These are phyloP conservation scores for Trichophyton verrucosum DNA, from an alignment of 2,329 filamentous ascomycete species.

Conservation along the genomic window DNA sequence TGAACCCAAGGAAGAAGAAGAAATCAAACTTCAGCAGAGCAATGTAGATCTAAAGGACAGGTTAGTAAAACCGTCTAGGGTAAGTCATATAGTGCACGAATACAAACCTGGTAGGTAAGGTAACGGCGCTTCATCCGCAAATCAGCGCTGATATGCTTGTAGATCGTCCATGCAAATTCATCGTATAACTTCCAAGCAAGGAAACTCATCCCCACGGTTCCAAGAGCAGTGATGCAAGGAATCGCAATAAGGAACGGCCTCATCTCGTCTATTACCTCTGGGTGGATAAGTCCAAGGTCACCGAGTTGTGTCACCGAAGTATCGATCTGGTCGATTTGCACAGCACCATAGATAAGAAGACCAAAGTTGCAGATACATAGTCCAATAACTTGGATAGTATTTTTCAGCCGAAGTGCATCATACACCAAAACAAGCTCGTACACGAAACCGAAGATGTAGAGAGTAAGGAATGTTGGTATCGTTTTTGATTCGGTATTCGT, in stretches of 20 bases:
- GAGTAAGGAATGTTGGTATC: constrained; percentile 86
- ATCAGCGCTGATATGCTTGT: constrained; percentile 97
- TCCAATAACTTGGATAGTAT: constrained; percentile 96
- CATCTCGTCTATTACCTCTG: constrained; percentile 54
- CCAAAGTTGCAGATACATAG: constrained; percentile 86
- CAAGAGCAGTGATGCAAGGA: constrained; percentile 67
- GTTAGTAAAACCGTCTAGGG: background rate
- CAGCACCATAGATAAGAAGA: constrained; percentile 80
- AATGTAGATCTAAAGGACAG: constrained; percentile 67
- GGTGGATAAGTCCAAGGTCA: constrained; percentile 33
- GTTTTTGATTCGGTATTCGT: constrained; percentile 41
- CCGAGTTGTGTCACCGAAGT: constrained; percentile 53
- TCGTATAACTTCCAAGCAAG: constrained; percentile 93
- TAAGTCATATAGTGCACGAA: background rate
- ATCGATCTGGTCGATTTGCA: constrained; percentile 83
- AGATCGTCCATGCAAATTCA: constrained; percentile 98
- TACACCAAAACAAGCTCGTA: constrained; percentile 84
- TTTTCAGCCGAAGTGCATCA: constrained; percentile 87
- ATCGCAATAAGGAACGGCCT: constrained; percentile 72
- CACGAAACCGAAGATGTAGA: constrained; percentile 95
- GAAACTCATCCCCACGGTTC: constrained; percentile 59
- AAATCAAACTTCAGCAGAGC: constrained; percentile 97
- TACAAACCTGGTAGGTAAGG: constrained; percentile 77
- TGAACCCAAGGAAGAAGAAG: constrained; percentile 99
- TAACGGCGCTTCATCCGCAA: constrained; percentile 94